These are phyloP conservation scores for Multifurca ochricompacta DNA, from an alignment of 768 basidiomycete species.

Conservation along the genomic window DNA sequence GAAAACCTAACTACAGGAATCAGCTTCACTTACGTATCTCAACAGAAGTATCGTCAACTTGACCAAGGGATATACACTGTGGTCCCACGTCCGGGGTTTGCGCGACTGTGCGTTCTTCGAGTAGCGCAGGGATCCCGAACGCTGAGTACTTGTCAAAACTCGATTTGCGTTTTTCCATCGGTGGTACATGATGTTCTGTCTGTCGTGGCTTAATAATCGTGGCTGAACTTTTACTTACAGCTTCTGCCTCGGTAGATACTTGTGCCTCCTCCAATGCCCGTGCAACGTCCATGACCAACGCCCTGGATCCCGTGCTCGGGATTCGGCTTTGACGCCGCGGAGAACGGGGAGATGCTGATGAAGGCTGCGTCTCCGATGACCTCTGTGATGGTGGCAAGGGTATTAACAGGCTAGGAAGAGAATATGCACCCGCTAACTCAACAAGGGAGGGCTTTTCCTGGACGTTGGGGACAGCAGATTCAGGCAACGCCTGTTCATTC, in stretches of 20 bases:
- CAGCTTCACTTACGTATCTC: slow-evolving; percentile 29
- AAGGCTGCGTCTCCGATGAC: not conserved
- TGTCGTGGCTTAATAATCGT: not conserved
- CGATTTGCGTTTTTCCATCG: slow-evolving; percentile 52
- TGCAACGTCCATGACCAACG: slow-evolving; percentile 74
- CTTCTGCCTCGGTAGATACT: not conserved
- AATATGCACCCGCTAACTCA: slow-evolving; percentile 32
- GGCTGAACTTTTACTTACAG: not conserved
- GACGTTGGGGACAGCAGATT: slow-evolving; percentile 1
- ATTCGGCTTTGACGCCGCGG: slow-evolving; percentile 46
- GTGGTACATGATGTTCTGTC: slow-evolving; percentile 18
- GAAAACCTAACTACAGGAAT: not conserved
- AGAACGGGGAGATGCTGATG: slow-evolving; percentile 19
- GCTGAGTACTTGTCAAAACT: slow-evolving; percentile 62
- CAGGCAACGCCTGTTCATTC: slow-evolving; percentile 26
- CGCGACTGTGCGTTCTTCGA: slow-evolving; percentile 67
- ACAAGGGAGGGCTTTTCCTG: slow-evolving; percentile 19
- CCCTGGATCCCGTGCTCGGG: slow-evolving; percentile 60
- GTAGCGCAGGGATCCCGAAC: slow-evolving; percentile 53
- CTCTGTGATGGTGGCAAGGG: not conserved
- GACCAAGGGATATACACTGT: not conserved
- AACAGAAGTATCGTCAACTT: slow-evolving; percentile 16
- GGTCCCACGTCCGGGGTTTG: not conserved
- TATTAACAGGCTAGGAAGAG: slow-evolving; percentile 36
- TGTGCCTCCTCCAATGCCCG: slow-evolving; percentile 43